Conservation (phyloP, 768 basidiomycete species). For the Naganishia antarctica region DNA sequence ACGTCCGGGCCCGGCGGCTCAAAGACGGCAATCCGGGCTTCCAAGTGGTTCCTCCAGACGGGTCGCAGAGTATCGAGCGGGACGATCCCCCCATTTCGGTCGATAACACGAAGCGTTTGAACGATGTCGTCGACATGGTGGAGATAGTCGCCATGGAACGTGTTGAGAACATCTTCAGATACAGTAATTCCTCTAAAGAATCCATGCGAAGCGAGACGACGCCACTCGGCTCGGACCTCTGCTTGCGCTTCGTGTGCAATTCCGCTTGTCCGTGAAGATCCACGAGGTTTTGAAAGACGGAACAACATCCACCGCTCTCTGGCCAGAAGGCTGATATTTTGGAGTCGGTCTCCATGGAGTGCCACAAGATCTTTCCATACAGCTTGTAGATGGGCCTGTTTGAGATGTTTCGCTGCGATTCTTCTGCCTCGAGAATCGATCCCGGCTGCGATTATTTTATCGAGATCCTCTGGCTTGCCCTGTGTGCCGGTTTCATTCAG, state of each 20-base stretch:
- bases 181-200: neutral
- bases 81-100: conserved; percentile 1
- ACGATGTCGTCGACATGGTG: neutral
- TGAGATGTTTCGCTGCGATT: neutral
- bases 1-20: neutral
- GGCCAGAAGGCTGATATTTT: neutral
- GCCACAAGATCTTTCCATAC: neutral
- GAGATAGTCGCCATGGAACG: neutral
- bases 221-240: neutral
- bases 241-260: neutral
- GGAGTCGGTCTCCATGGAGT: neutral
- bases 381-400: neutral
- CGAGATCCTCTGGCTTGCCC: neutral
- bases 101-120: neutral
- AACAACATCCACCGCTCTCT: conserved; percentile 1
- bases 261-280: neutral
- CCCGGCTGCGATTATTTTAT: neutral
- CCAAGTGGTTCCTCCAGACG: conserved; percentile 3
- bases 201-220: neutral
- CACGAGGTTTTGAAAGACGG: neutral
- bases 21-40: neutral
- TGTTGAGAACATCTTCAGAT: neutral
- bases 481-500: neutral
- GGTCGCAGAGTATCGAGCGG: neutral
- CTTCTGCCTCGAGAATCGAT: neutral